Conservation (phyloP, 108 stramenopile genomes). For the Asterionellopsis glacialis region DNA sequence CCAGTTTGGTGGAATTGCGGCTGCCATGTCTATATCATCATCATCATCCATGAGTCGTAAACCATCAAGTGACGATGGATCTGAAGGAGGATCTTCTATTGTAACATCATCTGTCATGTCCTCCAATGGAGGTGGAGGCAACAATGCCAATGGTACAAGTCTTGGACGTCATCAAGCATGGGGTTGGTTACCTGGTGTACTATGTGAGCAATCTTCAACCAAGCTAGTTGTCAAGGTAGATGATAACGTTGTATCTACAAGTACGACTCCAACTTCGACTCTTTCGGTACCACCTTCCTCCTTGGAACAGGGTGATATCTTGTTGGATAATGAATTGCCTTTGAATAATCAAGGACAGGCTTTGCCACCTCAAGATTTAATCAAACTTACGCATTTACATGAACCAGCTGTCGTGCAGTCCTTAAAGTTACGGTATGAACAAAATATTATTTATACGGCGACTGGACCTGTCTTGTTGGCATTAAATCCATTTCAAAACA, state of each 20-base stretch:
- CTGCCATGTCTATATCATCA: no score
- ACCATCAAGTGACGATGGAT: neutral
- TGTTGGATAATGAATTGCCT: slow-evolving; percentile 6
- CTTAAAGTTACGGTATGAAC: slow-evolving; percentile 64
- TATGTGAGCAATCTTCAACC: neutral
- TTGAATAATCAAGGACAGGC: slow-evolving; percentile 10
- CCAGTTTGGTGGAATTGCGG: no score
- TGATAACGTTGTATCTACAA: neutral
- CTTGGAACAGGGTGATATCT: neutral
- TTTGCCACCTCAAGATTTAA: slow-evolving; percentile 59
- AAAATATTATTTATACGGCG: slow-evolving; percentile 85
- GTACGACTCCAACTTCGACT: neutral
- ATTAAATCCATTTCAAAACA: slow-evolving; percentile 90
- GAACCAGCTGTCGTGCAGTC: slow-evolving; percentile 87
- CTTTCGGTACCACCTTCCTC: neutral
- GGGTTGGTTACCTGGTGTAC: neutral
- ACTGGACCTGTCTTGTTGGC: slow-evolving; percentile 93
- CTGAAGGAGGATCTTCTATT: neutral
- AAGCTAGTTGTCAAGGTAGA: neutral
- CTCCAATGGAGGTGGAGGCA: no score
- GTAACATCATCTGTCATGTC: no score
- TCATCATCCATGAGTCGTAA: no score
- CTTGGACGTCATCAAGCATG: neutral
- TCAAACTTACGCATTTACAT: slow-evolving; percentile 71
- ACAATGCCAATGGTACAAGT: neutral